Base-by-base conservation (phyloP, 352 stramenopile genomes). In the Phytophthora hibernalis region DNA sequence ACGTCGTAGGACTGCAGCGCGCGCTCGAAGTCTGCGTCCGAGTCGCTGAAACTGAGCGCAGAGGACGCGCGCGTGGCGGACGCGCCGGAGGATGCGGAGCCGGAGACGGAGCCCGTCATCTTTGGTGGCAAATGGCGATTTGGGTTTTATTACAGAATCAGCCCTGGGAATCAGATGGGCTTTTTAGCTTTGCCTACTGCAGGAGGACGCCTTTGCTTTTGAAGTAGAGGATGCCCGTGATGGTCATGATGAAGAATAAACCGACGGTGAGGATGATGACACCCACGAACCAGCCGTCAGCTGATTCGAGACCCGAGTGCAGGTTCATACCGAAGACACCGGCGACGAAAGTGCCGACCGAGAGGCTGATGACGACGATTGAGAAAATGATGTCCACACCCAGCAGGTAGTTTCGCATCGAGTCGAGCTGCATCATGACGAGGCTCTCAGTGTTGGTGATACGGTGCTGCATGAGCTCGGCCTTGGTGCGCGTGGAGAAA, bases 361-460 rank as follows among this genome's bases (percentile, higher is more conserved):
- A 82, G 22, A 87, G 70, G 24, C 78, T 84, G 42, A 89, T 75
- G 22, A 75, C 77, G n/a, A 88, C 62, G 31, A 90, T 73, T 12
- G 68, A 80, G 65, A 87, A 90, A 26, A 89, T 61, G 28, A 90
- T 45, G 31, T 87, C 82, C 13, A 87, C 76, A 0, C 68, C 69
- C 0, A 90, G 77, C 26, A 91, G 43, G 42, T 91, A 81, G 67
- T 91, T 91, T 53, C 82, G 82, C 61, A 78, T 77, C 33, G 79
- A 82, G 70, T 91, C 82, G 52, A 91, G 77, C 58, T 91, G 85
- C 56, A 89, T 72, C 80, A 85, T 91, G 54, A 91, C 72, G 4
- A 91, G 65, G 40, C 79, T 90, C 55, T 93, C 84, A 0, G 84
- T 93, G 58, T 85, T 90, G 13, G 77, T 70, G 60, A 93, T 93